These are phyloP conservation scores for Gleditsia sinensis DNA, from an alignment of 306 rosid species.

Conservation along the genomic window DNA sequence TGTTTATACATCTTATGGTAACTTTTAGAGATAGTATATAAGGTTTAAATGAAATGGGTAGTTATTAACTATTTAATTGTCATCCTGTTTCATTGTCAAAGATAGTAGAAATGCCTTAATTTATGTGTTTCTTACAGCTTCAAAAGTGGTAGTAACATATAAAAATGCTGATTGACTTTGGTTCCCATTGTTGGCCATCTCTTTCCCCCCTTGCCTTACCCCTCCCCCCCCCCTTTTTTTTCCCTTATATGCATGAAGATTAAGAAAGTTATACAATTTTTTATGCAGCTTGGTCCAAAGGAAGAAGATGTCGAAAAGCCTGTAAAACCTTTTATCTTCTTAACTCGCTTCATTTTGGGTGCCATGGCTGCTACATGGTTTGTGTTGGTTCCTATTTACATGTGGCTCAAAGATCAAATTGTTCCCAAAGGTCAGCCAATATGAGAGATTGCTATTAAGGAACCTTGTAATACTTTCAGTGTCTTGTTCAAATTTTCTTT, in stretches of 20 bases:
- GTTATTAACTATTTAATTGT: neutral
- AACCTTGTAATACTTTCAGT: neutral
- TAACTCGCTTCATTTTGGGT: neutral
- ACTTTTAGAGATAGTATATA: neutral
- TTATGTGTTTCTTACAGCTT: neutral
- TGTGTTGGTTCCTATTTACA: constrained; percentile 17
- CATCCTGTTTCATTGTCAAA: neutral
- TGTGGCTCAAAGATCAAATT: constrained; percentile 20
- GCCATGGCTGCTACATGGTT: constrained; percentile 22
- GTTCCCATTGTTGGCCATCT: neutral
- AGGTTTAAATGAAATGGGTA: too few relatives aligned
- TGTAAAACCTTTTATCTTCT: neutral
- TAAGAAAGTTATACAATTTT: constrained; percentile 2
- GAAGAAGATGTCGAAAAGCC: constrained; percentile 11
- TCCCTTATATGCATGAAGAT: neutral
- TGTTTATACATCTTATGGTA: neutral
- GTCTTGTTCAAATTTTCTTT: neutral
- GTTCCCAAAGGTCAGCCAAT: constrained; percentile 22
- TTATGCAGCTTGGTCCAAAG: constrained; percentile 22
- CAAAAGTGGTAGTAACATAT: neutral
- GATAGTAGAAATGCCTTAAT: neutral
- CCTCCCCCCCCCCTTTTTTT: neutral
- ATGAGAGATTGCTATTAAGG: neutral
- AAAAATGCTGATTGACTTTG: neutral
- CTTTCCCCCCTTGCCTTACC: neutral